A percentile compares a stretch with the other conserved stretches of the same genome.
phyloP scores from a whole-genome alignment of 2,329 filamentous ascomycete species.

The Alternaria rosae region DNA sequence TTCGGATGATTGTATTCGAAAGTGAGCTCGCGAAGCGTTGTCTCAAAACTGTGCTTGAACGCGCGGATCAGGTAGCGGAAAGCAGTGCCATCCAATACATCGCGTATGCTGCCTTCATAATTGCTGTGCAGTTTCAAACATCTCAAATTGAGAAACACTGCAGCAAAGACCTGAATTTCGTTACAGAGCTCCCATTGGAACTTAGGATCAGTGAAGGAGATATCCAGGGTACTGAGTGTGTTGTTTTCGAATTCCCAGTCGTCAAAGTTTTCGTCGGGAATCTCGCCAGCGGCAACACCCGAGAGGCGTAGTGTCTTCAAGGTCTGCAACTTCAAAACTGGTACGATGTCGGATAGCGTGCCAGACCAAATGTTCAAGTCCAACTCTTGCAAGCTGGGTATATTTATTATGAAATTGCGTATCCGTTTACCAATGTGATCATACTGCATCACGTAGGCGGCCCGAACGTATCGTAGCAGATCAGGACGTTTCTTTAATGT shows the following conservation, averaged over 20 bases:
- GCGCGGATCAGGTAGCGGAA: constrained; percentile 12
- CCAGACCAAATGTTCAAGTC: constrained; percentile 1
- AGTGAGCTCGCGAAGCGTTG: constrained; percentile 10
- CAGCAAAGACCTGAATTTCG: constrained; percentile 5
- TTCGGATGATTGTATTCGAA: constrained; percentile 6
- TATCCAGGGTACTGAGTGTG: constrained; percentile 1
- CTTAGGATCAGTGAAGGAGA: constrained; percentile 7
- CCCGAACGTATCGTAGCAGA: constrained; percentile 1
- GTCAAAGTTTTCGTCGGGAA: background rate
- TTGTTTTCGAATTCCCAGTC: constrained; percentile 14
- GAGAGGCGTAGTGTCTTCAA: constrained; percentile 7
- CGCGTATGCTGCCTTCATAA: background rate
- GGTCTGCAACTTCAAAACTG: constrained; percentile 1
- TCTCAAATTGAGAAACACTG: constrained; percentile 2
- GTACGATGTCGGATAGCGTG: background rate
- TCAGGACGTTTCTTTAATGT: background rate
- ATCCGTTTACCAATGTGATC: background rate
- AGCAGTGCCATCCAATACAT: background rate
- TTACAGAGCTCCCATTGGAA: constrained; percentile 3
- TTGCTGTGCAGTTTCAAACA: constrained; percentile 4
- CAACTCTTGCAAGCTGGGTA: constrained; percentile 9
- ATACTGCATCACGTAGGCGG: background rate
- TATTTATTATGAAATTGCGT: background rate
- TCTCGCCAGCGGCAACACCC: background rate
- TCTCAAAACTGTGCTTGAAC: constrained; percentile 13